Base-by-base conservation (phyloP, 495 filamentous ascomycete genomes). In the Podospora pseudopauciseta region DNA sequence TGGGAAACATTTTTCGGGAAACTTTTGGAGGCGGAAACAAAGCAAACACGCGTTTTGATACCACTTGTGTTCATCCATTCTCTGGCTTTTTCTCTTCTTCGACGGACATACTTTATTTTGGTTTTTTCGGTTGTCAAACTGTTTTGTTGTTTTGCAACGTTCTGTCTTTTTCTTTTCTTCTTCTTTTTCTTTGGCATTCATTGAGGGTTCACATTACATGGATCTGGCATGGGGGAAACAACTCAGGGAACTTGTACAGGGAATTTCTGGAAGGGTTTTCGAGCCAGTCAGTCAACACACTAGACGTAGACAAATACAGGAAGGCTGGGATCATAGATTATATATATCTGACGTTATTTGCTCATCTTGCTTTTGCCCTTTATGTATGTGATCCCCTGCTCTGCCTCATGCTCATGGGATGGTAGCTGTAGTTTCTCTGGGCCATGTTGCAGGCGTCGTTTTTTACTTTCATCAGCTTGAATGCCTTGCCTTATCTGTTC, bases 41-140 rank as follows among this genome's bases (percentile, higher is more conserved):
- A 32, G 55, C n/a, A 58, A 56, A 58, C n/a, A 58, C 55, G 49
- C 57, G 49, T 66, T 59, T 66, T 66, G 68, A 70, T 70, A 70
- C 68, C 68, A 70, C 68, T 65, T 66, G 60, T 60, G 9, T 63
- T 49, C n/a, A 63, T 66, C 67, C 67, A 65, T 68, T 68, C 67
- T 64, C 65, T 68, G 49, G 34, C 26, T 64, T 68, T 65, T 58
- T 58, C 15, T 19, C 23, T 58, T 58, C 55, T 58, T 26, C 23
- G 20, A 20, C 18, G 54, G 16, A 57, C 54, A 57, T 13, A 57
- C 55, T 27, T 26, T 57, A 63, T 23, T 30, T 28, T 44, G 64
- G 59, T 23, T 16, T 49, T 61, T 34, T 23, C n/a, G 56, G 56
- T 58, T 20, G n/a, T 58, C 30, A 20, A 20, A 5, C 1, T 58